phyloP scores from a whole-genome alignment of 2,329 filamentous ascomycete species.

The Gyromitra esculenta region DNA sequence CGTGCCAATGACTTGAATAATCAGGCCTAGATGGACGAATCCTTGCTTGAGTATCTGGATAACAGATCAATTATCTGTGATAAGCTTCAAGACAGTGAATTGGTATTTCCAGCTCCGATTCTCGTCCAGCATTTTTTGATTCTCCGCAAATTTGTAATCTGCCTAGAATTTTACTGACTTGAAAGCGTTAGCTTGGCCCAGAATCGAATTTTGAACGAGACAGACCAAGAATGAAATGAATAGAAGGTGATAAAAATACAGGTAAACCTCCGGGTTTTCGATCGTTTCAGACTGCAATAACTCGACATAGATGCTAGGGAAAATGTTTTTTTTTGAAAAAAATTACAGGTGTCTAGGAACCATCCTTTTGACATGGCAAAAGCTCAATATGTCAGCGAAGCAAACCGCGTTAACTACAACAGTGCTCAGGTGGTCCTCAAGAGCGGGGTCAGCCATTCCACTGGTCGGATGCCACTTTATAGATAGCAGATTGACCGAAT shows the following conservation, averaged over 20 bases:
- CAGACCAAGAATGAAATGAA: slow-evolving; percentile 33
- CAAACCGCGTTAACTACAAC: slow-evolving; percentile 38
- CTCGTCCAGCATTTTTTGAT: slow-evolving; percentile 23
- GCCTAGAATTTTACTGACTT: slow-evolving; percentile 39
- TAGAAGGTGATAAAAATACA: slow-evolving; percentile 20
- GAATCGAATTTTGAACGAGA: slow-evolving; percentile 42
- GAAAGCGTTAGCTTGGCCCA: slow-evolving; percentile 45
- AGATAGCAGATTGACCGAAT: slow-evolving; percentile 40
- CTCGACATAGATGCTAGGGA: slow-evolving; percentile 26
- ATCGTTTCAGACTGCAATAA: slow-evolving; percentile 34
- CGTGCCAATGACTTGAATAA: slow-evolving; percentile 25
- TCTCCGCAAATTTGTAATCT: slow-evolving; percentile 37
- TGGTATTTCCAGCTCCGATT: slow-evolving; percentile 34
- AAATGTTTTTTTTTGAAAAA: slow-evolving; percentile 11
- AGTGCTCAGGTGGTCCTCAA: slow-evolving; percentile 10
- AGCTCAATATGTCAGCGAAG: slow-evolving; percentile 30
- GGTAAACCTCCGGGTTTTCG: slow-evolving; percentile 23
- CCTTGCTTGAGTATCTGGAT: background rate
- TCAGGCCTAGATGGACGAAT: slow-evolving; percentile 19
- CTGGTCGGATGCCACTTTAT: slow-evolving; percentile 43
- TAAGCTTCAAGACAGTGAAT: slow-evolving; percentile 29
- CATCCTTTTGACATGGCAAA: slow-evolving; percentile 29
- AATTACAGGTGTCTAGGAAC: slow-evolving; percentile 30
- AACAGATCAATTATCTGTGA: slow-evolving; percentile 34
- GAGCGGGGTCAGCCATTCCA: slow-evolving; percentile 38